Percentiles rank a stretch among this genome's conserved stretches.
Conservation (phyloP, 805 yeast genomes). For the Candida maesae region DNA sequence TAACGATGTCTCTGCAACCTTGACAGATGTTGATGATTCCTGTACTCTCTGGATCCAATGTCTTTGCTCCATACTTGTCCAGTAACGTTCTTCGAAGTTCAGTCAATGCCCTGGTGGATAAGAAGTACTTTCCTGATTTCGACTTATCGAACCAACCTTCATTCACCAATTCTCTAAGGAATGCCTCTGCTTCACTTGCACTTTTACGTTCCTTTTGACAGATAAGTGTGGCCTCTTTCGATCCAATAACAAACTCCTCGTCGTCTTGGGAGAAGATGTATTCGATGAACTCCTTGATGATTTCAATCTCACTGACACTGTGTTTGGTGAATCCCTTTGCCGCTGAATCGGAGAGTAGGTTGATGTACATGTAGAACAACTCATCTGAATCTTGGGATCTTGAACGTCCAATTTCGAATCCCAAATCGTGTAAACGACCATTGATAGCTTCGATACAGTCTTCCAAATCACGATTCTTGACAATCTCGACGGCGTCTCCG, state of each 20-base stretch:
- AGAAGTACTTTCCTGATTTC: constrained; percentile 31
- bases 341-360: constrained; percentile 33
- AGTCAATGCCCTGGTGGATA: constrained; percentile 39
- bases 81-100: constrained; percentile 45
- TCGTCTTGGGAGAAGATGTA: constrained; percentile 27
- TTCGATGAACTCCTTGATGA: constrained; percentile 40
- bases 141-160: constrained; percentile 51
- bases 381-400: constrained; percentile 34
- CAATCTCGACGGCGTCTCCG: constrained; percentile 3
- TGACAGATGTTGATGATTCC: constrained; percentile 42
- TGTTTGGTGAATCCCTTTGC: constrained; percentile 34
- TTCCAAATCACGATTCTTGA: constrained; percentile 11
- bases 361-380: constrained; percentile 34
- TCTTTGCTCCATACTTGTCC: constrained; percentile 38
- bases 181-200: constrained; percentile 37
- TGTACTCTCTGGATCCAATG: constrained; percentile 13
- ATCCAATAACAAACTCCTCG: constrained; percentile 33
- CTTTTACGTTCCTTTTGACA: constrained; percentile 27
- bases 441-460: constrained; percentile 28
- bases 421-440: constrained; percentile 25
- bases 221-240: constrained; percentile 21
- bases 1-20: constrained; percentile 51
- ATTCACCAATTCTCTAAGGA: constrained; percentile 38
- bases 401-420: constrained; percentile 36
- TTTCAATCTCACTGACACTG: constrained; percentile 37